Conservation (phyloP, 2,329 filamentous ascomycete species). For the Aureobasidium subglaciale region DNA sequence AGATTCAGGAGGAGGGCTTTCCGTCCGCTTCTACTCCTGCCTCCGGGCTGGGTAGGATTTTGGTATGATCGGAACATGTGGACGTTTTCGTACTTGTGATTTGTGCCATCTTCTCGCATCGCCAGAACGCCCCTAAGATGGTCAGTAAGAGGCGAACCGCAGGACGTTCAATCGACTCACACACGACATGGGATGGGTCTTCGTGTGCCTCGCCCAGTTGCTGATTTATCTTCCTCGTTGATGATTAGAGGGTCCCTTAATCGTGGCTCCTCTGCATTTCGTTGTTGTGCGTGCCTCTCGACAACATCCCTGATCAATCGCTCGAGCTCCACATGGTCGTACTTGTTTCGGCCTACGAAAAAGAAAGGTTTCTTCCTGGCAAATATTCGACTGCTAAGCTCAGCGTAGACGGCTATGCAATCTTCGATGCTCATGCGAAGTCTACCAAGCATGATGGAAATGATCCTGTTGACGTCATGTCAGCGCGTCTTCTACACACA, state of each 20-base stretch:
- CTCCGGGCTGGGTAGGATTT: background rate
- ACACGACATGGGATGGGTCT: background rate
- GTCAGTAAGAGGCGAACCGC: too few species aligned
- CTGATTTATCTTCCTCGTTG: too few species aligned
- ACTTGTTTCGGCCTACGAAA: background rate
- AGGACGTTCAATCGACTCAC: too few species aligned
- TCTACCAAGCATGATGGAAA: slow-evolving; percentile 21
- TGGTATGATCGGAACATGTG: slow-evolving; percentile 11
- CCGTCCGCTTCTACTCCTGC: background rate
- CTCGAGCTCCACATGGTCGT: background rate
- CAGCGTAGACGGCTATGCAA: slow-evolving; percentile 16
- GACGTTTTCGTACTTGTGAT: background rate
- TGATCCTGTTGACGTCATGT: slow-evolving; percentile 17
- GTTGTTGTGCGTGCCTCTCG: background rate
- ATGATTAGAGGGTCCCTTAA: too few species aligned
- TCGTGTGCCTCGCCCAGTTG: too few species aligned
- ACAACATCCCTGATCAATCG: background rate
- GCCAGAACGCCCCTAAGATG: background rate
- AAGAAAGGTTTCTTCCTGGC: background rate
- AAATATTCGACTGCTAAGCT: slow-evolving; percentile 14
- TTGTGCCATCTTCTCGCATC: background rate
- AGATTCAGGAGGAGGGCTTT: background rate
- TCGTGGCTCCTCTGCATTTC: too few species aligned
- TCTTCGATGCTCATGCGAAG: slow-evolving; percentile 18
- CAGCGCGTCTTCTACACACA: too few species aligned